Percentiles rank a stretch among this genome's conserved stretches.
Conservation (phyloP, 2,329 filamentous ascomycete genomes). For the Daldinia sp. region DNA sequence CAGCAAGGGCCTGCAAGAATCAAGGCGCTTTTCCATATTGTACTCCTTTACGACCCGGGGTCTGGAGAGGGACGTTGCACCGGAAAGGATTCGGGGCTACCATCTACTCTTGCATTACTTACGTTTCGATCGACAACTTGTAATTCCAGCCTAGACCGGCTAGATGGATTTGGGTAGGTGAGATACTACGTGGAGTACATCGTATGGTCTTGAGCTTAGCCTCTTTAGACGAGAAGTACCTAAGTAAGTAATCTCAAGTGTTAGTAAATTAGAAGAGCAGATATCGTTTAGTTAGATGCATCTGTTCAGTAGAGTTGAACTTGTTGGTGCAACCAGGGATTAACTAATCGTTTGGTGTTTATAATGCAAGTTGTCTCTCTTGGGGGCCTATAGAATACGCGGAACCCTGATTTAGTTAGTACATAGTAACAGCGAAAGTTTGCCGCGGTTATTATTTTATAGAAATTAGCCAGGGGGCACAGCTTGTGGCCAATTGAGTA, state of each 20-base stretch:
- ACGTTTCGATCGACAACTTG: constrained; percentile 23
- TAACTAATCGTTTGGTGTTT: not conserved
- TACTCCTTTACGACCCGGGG: constrained; percentile 11
- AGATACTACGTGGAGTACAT: constrained; percentile 1
- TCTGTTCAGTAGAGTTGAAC: not conserved
- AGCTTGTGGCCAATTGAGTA: not conserved
- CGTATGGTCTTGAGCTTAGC: constrained; percentile 1
- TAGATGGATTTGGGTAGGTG: constrained; percentile 8
- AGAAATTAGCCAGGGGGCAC: not conserved
- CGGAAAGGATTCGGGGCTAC: constrained; percentile 30
- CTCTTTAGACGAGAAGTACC: not conserved
- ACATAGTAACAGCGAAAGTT: constrained; percentile 9
- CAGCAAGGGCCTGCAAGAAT: not conserved
- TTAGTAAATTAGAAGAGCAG: not conserved
- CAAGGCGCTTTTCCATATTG: not conserved
- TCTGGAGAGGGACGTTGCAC: constrained; percentile 20
- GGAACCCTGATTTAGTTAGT: not conserved
- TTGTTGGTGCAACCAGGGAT: not conserved
- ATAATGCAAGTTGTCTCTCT: not conserved
- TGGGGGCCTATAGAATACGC: not conserved
- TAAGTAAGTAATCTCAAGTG: not conserved
- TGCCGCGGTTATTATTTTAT: constrained; percentile 1
- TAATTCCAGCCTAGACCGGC: constrained; percentile 2
- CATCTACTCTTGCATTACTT: not conserved
- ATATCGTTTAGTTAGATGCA: not conserved